A percentile compares a stretch with the other conserved stretches of the same genome.
Evolutionary conservation across 257 asterid genomes (phyloP).

Genomic region (Gentiana macrophylla): DNA sequence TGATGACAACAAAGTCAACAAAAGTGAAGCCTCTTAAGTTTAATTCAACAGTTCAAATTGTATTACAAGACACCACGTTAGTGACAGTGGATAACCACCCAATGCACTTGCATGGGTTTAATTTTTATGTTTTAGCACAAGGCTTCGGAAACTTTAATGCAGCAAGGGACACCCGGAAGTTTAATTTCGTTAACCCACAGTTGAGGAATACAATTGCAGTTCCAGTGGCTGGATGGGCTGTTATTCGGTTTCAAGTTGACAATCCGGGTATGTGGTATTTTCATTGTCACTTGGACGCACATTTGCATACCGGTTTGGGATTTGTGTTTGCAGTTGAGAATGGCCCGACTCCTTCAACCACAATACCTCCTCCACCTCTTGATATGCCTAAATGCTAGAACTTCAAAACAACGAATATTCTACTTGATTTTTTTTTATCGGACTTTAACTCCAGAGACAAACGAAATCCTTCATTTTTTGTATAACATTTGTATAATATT

Average conservation of each 20-base stretch:
- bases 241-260: neutral
- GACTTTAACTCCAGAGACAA: too few relatives aligned
- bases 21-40: conserved; percentile 3
- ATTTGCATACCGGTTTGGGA: neutral
- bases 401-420: too few relatives aligned
- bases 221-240: conserved; percentile 1
- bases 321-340: neutral
- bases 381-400: neutral
- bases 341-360: neutral
- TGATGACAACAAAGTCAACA: conserved; percentile 1
- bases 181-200: neutral
- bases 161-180: neutral
- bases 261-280: neutral
- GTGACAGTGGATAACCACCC: neutral
- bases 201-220: neutral
- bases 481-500: too few relatives aligned
- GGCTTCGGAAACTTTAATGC: neutral
- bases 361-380: neutral
- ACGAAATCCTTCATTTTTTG: too few relatives aligned
- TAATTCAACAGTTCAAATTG: conserved; percentile 1
- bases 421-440: too few relatives aligned
- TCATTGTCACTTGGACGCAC: neutral
- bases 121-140: conserved; percentile 2
- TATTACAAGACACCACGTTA: neutral
- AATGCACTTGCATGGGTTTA: conserved; percentile 2